These are phyloP conservation scores for Alisma plantagoaquatica DNA, from an alignment of 106 monocot species.

Conservation along the genomic window DNA sequence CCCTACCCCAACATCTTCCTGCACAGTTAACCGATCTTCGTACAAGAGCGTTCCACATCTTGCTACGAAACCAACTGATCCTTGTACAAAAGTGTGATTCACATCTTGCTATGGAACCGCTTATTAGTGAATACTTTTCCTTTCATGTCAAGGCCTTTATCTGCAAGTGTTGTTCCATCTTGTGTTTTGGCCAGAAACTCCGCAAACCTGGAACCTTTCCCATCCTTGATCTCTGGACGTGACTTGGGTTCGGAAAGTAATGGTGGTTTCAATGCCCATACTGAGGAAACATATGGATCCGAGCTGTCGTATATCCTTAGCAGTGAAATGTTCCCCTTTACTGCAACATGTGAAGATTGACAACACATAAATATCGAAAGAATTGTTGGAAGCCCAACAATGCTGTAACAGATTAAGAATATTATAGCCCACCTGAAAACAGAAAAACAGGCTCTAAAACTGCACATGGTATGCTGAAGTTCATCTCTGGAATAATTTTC, in stretches of 20 bases:
- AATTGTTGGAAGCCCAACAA: too few relatives aligned
- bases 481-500: slow-evolving; percentile 71
- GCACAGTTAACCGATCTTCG: too few relatives aligned
- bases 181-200: slow-evolving; percentile 60
- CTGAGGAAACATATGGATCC: slow-evolving; percentile 51
- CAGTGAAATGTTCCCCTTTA: slow-evolving; percentile 25
- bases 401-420: too few relatives aligned
- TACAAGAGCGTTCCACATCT: too few relatives aligned
- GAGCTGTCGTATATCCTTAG: slow-evolving; percentile 45
- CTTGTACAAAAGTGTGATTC: not conserved
- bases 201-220: slow-evolving; percentile 54
- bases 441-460: slow-evolving; percentile 60
- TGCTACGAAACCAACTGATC: too few relatives aligned
- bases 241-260: slow-evolving; percentile 11
- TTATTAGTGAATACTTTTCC: slow-evolving; percentile 1
- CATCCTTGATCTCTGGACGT: slow-evolving; percentile 19
- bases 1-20: too few relatives aligned
- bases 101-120: slow-evolving; percentile 1
- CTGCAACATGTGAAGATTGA: slow-evolving; percentile 21
- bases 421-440: slow-evolving; percentile 55
- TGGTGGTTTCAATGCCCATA: slow-evolving; percentile 70
- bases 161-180: not conserved
- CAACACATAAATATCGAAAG: too few relatives aligned
- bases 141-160: not conserved
- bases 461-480: slow-evolving; percentile 90